Evolutionary conservation across 805 yeast species (phyloP), one percentile per base, ranked within the genome.

Genomic region (Saccharomycopsis sp.): DNA sequence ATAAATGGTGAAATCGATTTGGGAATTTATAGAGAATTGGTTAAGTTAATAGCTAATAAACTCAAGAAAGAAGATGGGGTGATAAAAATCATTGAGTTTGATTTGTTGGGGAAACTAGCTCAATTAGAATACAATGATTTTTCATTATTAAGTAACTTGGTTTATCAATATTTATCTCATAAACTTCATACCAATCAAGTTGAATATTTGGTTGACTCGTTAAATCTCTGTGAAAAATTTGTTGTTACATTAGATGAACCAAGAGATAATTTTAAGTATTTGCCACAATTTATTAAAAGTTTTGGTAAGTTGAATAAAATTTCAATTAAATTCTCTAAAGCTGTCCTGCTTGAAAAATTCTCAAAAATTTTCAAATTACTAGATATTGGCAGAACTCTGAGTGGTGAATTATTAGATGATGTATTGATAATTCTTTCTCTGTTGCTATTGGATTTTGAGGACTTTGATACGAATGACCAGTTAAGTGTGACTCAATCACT

Each of bases 391-490:
- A 16, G 9, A 13, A 23, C 11, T 8, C 20, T 22, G 11, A 19
- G 11, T 16, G 19, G 22, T 8, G 22, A 7, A 8, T 13, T 6
- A 16, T 13, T 28, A 16, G 14, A 34, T 13, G 27, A 23, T 34
- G 27, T 21, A 7, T 27, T 32, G n/a, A 32, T 13, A 6, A 9
- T 13, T 6, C 14, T 40, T 13, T 17, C n/a, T 8, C 17, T 14
- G 27, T 32, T 13, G 11, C 41, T 33, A n/a, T 16, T 29, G n/a
- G 43, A 19, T 9, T 40, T 32, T 29, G 40, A 19, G 4, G 39
- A 32, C 26, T 41, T 41, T 33, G n/a, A 22, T 11, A 13, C 2
- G 7, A 20, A 23, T 23, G 21, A 29, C 41, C 21, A 40, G 43
- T 7, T n/a, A 16, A 14, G 14, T 31, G 35, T 31, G 19, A 31